Evolutionary conservation across 2,329 filamentous ascomycete genomes (phyloP), one percentile per base, ranked within the genome.

Genomic region (Fusarium mundagurra): DNA sequence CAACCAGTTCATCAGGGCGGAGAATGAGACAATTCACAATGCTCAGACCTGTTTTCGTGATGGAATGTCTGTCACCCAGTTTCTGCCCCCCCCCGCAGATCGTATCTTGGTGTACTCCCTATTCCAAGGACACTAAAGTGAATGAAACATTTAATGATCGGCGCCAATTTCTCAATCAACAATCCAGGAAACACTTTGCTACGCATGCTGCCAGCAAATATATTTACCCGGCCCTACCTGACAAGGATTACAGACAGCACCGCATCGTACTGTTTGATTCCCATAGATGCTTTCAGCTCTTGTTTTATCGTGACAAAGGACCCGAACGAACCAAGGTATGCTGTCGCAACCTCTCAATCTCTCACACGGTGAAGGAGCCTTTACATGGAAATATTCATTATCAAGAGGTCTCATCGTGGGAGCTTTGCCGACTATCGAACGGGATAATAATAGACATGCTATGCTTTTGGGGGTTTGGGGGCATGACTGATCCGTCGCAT

Each of bases 101-200:
- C 31, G 24, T 43, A 41, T 39, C 36, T 51, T 48, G 41, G 47
- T 54, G 45, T 39, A 47, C 12, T 47, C 38, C 38, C 22, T 39
- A 41, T 54, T 43, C 22, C 24, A 58, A 51, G n/a, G 54, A 33
- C 27, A 61, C 48, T 34, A 44, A 48, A 24, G 48, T 34, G 43
- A 63, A 69, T 63, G 48, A 69, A 55, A 55, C 48, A 36, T 63
- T 55, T 63, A 57, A 39, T 50, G 47, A 69, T 69, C 57, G 36
- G 31, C 39, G 47, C 33, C 33, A 38, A 39, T 18, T 60, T 60
- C 44, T 61, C 47, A 17, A 48, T 29, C 16, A 31, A 24, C 65
- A 53, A 54, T 45, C 41, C 18, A 29, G 24, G 41, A 50, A 34
- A 61, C 38, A 31, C 18, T 39, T 41, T 13, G 17, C 39, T 38